These are phyloP conservation scores for Tolypocladium sp. DNA, from an alignment of 2,329 filamentous ascomycete species.

Conservation along the genomic window DNA sequence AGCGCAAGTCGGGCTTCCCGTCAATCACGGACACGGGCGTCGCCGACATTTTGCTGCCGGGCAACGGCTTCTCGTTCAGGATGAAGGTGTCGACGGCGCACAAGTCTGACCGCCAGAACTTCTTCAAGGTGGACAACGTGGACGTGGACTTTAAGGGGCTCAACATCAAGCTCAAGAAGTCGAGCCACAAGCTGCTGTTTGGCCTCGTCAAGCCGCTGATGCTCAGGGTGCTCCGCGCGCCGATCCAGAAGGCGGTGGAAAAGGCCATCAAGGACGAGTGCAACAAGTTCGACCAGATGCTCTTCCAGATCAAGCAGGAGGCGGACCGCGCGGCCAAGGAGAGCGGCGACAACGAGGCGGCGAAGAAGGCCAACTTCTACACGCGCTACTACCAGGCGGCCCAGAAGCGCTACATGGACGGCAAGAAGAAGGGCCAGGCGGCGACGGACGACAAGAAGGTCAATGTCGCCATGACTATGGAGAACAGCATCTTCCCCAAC, in stretches of 20 bases:
- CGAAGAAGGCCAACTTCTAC: slow-evolving; percentile 75
- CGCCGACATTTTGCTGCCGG: slow-evolving; percentile 79
- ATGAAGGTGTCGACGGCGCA: slow-evolving; percentile 79
- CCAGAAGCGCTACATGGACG: slow-evolving; percentile 64
- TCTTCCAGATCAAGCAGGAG: slow-evolving; percentile 74
- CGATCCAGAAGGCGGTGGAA: slow-evolving; percentile 78
- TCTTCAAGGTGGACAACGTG: slow-evolving; percentile 92
- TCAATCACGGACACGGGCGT: slow-evolving; percentile 79
- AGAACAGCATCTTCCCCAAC: slow-evolving; percentile 83
- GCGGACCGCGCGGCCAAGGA: slow-evolving; percentile 64
- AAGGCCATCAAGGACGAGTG: slow-evolving; percentile 82
- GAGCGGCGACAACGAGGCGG: slow-evolving; percentile 43
- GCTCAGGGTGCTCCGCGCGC: slow-evolving; percentile 74
- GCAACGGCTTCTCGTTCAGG: slow-evolving; percentile 84
- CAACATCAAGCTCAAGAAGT: slow-evolving; percentile 85
- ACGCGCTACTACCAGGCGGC: slow-evolving; percentile 69
- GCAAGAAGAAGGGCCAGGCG: slow-evolving; percentile 67
- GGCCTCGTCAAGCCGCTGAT: slow-evolving; percentile 77
- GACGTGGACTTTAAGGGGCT: slow-evolving; percentile 74
- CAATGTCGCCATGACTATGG: slow-evolving; percentile 47
- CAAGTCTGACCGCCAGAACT: slow-evolving; percentile 65
- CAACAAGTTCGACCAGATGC: slow-evolving; percentile 60
- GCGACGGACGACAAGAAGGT: slow-evolving; percentile 58
- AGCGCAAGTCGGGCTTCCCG: slow-evolving; percentile 90
- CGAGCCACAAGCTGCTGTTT: slow-evolving; percentile 89